Conservation (phyloP, 495 filamentous ascomycete species). For the Aspergillus nanangensis region DNA sequence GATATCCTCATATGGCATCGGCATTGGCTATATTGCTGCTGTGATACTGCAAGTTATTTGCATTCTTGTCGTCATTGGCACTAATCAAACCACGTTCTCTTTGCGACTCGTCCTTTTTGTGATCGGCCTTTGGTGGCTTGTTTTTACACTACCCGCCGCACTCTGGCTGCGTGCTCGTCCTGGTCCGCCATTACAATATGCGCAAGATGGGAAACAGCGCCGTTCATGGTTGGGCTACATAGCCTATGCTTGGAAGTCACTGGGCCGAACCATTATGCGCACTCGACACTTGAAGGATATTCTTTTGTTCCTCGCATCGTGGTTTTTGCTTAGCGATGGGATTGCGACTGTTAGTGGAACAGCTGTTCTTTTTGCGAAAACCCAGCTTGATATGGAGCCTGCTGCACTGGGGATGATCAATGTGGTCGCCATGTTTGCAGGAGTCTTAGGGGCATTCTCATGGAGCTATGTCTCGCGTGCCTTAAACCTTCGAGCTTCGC, state of each 20-base stretch:
- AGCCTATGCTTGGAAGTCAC: constrained; percentile 75
- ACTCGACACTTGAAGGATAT: constrained; percentile 82
- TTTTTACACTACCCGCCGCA: constrained; percentile 84
- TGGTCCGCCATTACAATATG: constrained; percentile 65
- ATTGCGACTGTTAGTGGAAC: constrained; percentile 95
- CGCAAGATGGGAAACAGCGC: constrained; percentile 29
- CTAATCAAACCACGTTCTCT: constrained; percentile 70
- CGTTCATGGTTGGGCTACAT: constrained; percentile 61
- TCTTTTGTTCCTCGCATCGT: constrained; percentile 80
- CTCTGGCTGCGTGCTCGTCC: constrained; percentile 89
- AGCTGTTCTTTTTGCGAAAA: constrained; percentile 94
- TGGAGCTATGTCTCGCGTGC: constrained; percentile 73
- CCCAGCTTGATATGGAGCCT: constrained; percentile 81
- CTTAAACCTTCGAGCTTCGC: constrained; percentile 64
- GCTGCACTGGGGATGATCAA: constrained; percentile 89
- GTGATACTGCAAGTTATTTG: constrained; percentile 73
- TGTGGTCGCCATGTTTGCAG: constrained; percentile 78
- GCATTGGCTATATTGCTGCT: constrained; percentile 83
- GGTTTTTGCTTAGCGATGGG: constrained; percentile 91
- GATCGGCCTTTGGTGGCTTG: constrained; percentile 91
- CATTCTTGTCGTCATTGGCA: constrained; percentile 64
- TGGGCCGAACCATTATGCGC: constrained; percentile 73
- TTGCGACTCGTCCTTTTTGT: constrained; percentile 80
- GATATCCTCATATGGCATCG: constrained; percentile 86
- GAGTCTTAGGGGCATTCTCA: constrained; percentile 81